These are phyloP conservation scores for Jackrogersella multiformis DNA, from an alignment of 495 filamentous ascomycete genomes.

Conservation along the genomic window DNA sequence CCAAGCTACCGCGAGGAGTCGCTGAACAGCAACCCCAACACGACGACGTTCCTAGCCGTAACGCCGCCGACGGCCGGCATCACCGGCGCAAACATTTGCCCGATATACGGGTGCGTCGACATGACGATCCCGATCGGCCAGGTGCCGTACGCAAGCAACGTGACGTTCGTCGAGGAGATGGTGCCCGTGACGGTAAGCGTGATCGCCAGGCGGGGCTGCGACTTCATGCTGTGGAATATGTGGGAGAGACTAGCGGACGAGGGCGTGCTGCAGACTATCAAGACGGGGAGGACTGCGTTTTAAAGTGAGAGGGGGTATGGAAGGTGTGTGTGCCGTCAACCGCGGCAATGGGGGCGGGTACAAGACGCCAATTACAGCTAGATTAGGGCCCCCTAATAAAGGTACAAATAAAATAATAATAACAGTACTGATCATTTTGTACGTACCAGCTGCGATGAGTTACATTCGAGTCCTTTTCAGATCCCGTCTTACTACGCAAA, in stretches of 20 bases:
- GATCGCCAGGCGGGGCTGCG: slow-evolving; percentile 52
- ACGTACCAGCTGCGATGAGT: neutral
- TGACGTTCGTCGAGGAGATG: slow-evolving; percentile 52
- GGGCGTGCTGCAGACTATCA: slow-evolving; percentile 49
- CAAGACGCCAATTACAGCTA: no score
- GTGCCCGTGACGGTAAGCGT: slow-evolving; percentile 54
- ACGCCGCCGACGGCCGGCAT: slow-evolving; percentile 43
- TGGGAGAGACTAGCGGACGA: slow-evolving; percentile 55
- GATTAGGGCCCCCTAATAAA: no score
- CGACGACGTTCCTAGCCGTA: slow-evolving; percentile 48
- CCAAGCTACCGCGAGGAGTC: slow-evolving; percentile 50
- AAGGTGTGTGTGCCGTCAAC: no score
- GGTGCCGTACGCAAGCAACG: slow-evolving; percentile 50
- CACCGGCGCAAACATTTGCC: slow-evolving; percentile 47
- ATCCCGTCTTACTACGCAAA: slow-evolving; percentile 6
- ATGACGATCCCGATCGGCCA: slow-evolving; percentile 56
- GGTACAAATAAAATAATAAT: neutral
- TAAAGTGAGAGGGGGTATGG: slow-evolving; percentile 7
- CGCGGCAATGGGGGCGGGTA: neutral
- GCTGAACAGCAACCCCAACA: slow-evolving; percentile 42
- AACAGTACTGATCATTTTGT: no score
- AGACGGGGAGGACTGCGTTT: slow-evolving; percentile 51
- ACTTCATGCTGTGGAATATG: slow-evolving; percentile 57
- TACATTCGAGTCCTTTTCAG: slow-evolving; percentile 1
- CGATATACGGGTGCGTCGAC: slow-evolving; percentile 51